Base-by-base conservation (phyloP, 225 moss, liverwort and hornwort genomes). In the Bryoerythrophyllum caledonicum region DNA sequence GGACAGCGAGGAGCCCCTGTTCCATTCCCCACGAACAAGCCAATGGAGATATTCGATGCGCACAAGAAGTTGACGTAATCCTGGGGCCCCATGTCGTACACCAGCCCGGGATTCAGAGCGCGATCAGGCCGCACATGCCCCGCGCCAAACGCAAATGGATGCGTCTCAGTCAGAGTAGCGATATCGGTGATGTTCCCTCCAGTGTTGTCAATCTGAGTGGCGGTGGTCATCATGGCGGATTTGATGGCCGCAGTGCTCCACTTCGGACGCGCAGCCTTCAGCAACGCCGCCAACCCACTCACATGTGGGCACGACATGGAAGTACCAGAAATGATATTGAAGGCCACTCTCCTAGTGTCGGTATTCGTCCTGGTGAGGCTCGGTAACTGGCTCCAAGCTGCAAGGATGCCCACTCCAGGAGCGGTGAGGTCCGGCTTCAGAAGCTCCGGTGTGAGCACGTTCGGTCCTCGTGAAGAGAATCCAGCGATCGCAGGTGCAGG, bases 381-480 rank as follows among this genome's bases (percentile, higher is more conserved):
- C 21, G 57, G 24, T 2, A 21, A n/a, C 6, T 5, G 10, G 63
- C n/a, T 37, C 63, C 63, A 63, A 38, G 63, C 63, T 63, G 63
- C 63, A 21, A 63, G 21, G 37, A 63, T 12, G 21, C 37, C n/a
- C 63, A 61, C 34, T 61, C 61, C 30, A 32, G 61, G 63, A 11
- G n/a, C 35, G 38, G 63, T 37, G 63, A 63, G 12, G n/a, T 63
- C 63, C 21, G 63, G 63, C 63, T 63, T 38, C n/a, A 63, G 63
- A 63, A 63, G n/a, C 21, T 63, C 37, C 0, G 63, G 63, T 6
- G 38, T 37, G 11, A n/a, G n/a, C 11, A 12, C 2, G 38, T 38
- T 63, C 37, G 38, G 63, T 37, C 63, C 35, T 63, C 63, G 63
- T 21, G 63, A 63, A 5, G 63, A 63, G 37, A 38, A 37, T n/a